These are phyloP conservation scores for Avena sativa DNA, from an alignment of 176 grass and related monocot genomes.

Conservation along the genomic window DNA sequence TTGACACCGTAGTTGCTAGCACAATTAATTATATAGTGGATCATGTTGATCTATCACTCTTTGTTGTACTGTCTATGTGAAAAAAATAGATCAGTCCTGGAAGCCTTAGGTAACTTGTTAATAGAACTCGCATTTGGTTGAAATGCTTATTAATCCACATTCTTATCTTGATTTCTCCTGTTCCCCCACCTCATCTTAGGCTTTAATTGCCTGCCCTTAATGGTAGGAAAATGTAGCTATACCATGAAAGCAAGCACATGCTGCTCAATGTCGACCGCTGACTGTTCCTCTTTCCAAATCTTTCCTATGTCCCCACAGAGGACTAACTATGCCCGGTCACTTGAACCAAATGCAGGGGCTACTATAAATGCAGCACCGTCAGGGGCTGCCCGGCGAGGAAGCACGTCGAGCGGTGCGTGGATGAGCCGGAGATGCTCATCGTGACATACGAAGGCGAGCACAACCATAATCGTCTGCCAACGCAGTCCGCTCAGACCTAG, in stretches of 20 bases:
- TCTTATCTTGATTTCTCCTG: slow-evolving; percentile 46
- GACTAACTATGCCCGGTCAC: background rate
- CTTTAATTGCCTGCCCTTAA: slow-evolving; percentile 52
- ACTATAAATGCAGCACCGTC: slow-evolving; percentile 92
- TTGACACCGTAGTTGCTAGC: slow-evolving; percentile 30
- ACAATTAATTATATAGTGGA: slow-evolving; percentile 52
- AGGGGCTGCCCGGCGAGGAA: slow-evolving; percentile 88
- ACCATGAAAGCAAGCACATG: slow-evolving; percentile 62
- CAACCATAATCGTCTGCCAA: slow-evolving; percentile 58
- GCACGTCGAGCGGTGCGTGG: slow-evolving; percentile 79
- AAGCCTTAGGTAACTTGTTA: slow-evolving; percentile 45
- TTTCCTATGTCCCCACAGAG: slow-evolving; percentile 14
- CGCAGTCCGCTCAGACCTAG: slow-evolving; percentile 56
- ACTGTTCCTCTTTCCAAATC: slow-evolving; percentile 3
- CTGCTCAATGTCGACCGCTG: slow-evolving; percentile 35
- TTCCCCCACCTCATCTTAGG: slow-evolving; percentile 40
- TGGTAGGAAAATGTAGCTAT: slow-evolving; percentile 55
- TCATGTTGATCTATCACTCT: slow-evolving; percentile 9
- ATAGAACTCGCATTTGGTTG: slow-evolving; percentile 40
- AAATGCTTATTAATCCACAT: slow-evolving; percentile 42
- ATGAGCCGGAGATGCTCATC: slow-evolving; percentile 80
- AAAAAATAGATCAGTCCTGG: slow-evolving; percentile 34
- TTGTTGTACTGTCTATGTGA: slow-evolving; percentile 34
- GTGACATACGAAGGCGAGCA: slow-evolving; percentile 90
- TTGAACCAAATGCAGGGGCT: slow-evolving; percentile 69